Percentiles rank a stretch among this genome's conserved stretches.
Conservation (phyloP, 768 basidiomycete genomes). For the Tricholoma furcatifolium region DNA sequence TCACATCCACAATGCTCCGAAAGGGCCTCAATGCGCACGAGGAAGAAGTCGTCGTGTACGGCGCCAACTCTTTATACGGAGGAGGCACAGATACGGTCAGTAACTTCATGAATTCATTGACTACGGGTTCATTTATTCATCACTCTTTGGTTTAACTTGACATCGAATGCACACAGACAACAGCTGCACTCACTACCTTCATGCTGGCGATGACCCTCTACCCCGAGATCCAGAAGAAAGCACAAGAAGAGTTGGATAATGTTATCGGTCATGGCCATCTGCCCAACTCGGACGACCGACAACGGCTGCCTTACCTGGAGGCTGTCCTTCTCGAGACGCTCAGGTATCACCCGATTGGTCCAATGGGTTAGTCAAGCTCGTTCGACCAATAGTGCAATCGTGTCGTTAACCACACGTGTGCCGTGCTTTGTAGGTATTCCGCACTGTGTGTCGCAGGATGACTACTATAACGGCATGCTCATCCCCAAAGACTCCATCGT, state of each 20-base stretch:
- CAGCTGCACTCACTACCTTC: slow-evolving; percentile 24
- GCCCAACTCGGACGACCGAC: slow-evolving; percentile 12
- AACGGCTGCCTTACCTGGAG: slow-evolving; percentile 14
- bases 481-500: slow-evolving; percentile 43
- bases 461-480: slow-evolving; percentile 42
- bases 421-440: slow-evolving; percentile 30
- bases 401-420: slow-evolving; percentile 5
- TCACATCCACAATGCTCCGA: slow-evolving; percentile 16
- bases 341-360: slow-evolving; percentile 18
- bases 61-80: slow-evolving; percentile 17
- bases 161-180: slow-evolving; percentile 7
- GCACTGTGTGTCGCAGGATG: slow-evolving; percentile 35
- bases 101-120: background rate
- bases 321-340: slow-evolving; percentile 13
- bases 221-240: slow-evolving; percentile 27
- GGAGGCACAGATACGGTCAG: slow-evolving; percentile 18
- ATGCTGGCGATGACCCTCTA: slow-evolving; percentile 38
- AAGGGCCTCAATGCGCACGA: slow-evolving; percentile 11
- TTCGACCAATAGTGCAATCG: background rate
- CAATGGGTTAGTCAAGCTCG: slow-evolving; percentile 13
- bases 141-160: background rate
- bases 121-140: too few species aligned
- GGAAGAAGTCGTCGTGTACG: slow-evolving; percentile 16
- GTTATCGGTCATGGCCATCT: slow-evolving; percentile 14
- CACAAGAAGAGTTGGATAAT: slow-evolving; percentile 14